Conservation (phyloP, 129 eudicot genomes). For the Tagetes patula region DNA sequence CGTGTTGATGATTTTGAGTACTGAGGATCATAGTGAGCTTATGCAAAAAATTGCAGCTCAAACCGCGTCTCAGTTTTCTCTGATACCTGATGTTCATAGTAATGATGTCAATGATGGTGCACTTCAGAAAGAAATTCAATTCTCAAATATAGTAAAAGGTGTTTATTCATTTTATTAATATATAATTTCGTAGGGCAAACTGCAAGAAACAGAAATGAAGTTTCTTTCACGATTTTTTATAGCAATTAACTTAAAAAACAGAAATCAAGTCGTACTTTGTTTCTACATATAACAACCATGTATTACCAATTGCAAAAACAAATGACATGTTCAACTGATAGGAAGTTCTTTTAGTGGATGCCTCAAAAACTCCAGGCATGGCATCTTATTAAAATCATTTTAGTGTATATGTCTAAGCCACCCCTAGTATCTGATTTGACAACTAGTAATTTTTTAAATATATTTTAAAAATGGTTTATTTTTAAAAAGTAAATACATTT, state of each 20-base stretch:
- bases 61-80: constrained; percentile 61
- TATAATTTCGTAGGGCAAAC: background rate
- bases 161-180: constrained; percentile 7
- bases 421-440: background rate
- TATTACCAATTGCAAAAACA: background rate
- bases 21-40: constrained; percentile 84
- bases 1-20: constrained; percentile 81
- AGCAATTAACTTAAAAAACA: background rate
- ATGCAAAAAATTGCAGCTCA: constrained; percentile 74
- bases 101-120: constrained; percentile 28
- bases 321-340: background rate
- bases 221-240: background rate
- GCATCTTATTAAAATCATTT: background rate
- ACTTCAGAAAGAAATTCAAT: constrained; percentile 35
- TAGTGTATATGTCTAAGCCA: background rate
- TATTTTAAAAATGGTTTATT: background rate
- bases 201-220: background rate
- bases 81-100: constrained; percentile 67
- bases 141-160: constrained; percentile 52
- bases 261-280: background rate
- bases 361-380: background rate
- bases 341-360: background rate
- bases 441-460: background rate
- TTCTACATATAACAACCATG: background rate
- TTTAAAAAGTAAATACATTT: background rate